These are phyloP conservation scores for Eucommia ulmoides DNA, from an alignment of 257 asterid species.

Conservation along the genomic window DNA sequence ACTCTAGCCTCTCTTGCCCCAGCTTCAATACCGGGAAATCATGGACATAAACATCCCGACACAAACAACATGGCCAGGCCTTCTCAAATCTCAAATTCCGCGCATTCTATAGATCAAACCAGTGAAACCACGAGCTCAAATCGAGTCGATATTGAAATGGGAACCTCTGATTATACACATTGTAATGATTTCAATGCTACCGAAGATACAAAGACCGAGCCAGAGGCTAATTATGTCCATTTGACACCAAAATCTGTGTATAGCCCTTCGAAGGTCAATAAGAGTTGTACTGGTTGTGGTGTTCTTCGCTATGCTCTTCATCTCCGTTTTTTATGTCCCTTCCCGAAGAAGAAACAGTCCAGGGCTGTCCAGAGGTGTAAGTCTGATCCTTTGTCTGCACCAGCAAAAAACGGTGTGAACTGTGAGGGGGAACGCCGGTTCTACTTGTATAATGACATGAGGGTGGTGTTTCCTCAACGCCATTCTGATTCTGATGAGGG, in stretches of 20 bases:
- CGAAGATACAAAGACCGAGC: conserved; percentile 14
- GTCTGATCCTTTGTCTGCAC: conserved; percentile 40
- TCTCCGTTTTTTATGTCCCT: conserved; percentile 67
- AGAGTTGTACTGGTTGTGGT: conserved; percentile 35
- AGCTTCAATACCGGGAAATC: conserved; percentile 20
- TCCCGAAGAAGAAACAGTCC: conserved; percentile 42
- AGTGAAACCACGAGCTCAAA: conserved; percentile 13
- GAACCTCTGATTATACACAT: neutral
- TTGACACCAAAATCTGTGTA: conserved; percentile 14
- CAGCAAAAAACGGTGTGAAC: conserved; percentile 25
- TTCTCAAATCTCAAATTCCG: conserved; percentile 11
- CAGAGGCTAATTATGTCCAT: conserved; percentile 12
- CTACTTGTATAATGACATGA: conserved; percentile 74
- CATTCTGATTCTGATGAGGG: conserved; percentile 94
- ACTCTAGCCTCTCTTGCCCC: conserved; percentile 27
- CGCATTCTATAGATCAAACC: conserved; percentile 23
- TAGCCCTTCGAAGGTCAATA: conserved; percentile 48
- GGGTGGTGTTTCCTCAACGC: conserved; percentile 94
- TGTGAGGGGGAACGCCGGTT: conserved; percentile 53
- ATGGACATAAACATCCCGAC: conserved; percentile 29
- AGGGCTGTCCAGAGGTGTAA: conserved; percentile 39
- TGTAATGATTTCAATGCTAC: conserved; percentile 1
- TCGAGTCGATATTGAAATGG: conserved; percentile 10
- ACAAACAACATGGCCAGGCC: conserved; percentile 19
- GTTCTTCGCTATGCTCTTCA: conserved; percentile 90